Base-by-base conservation (phyloP, 1,284 basidiomycete species). In the Lignosus rhinocerotis region DNA sequence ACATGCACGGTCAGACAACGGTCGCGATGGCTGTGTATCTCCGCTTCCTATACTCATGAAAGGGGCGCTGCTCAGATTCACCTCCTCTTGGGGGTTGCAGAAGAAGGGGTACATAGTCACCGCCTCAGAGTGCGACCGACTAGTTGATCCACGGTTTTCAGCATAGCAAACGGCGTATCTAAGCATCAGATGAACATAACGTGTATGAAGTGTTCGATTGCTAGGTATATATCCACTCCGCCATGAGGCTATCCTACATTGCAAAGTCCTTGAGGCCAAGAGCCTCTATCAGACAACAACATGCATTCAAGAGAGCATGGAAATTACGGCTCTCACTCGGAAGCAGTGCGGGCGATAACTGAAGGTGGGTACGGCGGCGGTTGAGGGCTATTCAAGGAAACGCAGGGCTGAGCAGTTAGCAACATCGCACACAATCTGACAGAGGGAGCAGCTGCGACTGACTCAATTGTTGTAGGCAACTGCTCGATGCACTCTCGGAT, bases 401-500 rank as follows among this genome's bases (percentile, higher is more conserved):
- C 10, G n/a, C 17, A 38, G 10, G 19, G 6, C 2, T 21, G 17
- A 14, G 31, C 17, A 16, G 25, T 51, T 12, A 51, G 49, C 49
- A 33, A 14, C 3, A 49, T 49, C 48, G 48, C 17, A 11, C 19
- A 19, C 3, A n/a, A 21, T 25, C 19, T 21, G 9, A 42, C 38
- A 31, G 19, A 42, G 14, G 12, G 6, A 34, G 2, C 12, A 2
- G 11, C 10, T 31, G 17, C 16, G 6, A 66, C 70, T 67, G 56
- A 72, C 69, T 72, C 69, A 38, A 78, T 70, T 6, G 75, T 75
- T 51, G 70, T 76, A 12, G 80, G 79, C 4, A 87, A 74, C 32
- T 71, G 67, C 2, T 82, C 79, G 41, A 87, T 78, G 60, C 81
- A 81, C 39, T 83, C 79, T 31, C 71, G 71, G 55, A 87, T 81